phyloP scores from a whole-genome alignment of 2,329 filamentous ascomycete genomes.

The Epichloe uncinata region DNA sequence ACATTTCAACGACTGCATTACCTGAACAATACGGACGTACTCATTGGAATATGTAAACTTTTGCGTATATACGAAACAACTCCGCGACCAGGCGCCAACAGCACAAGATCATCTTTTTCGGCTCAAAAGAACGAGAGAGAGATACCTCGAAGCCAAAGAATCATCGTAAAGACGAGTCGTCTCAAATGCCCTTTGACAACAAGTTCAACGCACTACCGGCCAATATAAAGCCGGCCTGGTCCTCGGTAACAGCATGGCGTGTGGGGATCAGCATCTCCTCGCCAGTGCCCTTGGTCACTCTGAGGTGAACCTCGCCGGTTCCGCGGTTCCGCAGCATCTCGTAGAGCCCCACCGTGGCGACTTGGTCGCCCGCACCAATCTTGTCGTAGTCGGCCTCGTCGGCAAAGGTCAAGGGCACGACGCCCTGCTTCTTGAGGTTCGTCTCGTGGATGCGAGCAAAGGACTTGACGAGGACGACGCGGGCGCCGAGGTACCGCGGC shows the following conservation, averaged over 20 bases:
- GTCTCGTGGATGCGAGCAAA: conserved; percentile 93
- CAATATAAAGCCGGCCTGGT: conserved; percentile 85
- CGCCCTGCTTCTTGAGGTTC: conserved; percentile 93
- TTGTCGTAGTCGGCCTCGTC: conserved; percentile 79
- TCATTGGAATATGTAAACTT: too few relatives aligned
- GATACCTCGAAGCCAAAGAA: too few relatives aligned
- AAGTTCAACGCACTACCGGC: conserved; percentile 90
- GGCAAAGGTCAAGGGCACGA: conserved; percentile 84
- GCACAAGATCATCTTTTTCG: too few relatives aligned
- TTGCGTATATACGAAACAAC: too few relatives aligned
- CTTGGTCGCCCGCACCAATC: conserved; percentile 71
- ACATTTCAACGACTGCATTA: too few relatives aligned
- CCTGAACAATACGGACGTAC: too few relatives aligned
- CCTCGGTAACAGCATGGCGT: conserved; percentile 77
- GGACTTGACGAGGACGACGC: conserved; percentile 71
- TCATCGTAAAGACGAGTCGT: background rate
- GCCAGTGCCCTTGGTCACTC: conserved; percentile 48
- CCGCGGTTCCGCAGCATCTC: conserved; percentile 69
- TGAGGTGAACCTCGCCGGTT: conserved; percentile 60
- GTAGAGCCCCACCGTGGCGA: conserved; percentile 69
- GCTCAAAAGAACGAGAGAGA: too few relatives aligned
- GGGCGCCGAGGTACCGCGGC: conserved; percentile 77
- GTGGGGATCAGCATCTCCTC: conserved; percentile 58
- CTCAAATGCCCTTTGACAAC: conserved; percentile 45
- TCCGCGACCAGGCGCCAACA: too few relatives aligned